phyloP scores from a whole-genome alignment of 164 flowering plant genomes.

The Euptelea pleiosperma region DNA sequence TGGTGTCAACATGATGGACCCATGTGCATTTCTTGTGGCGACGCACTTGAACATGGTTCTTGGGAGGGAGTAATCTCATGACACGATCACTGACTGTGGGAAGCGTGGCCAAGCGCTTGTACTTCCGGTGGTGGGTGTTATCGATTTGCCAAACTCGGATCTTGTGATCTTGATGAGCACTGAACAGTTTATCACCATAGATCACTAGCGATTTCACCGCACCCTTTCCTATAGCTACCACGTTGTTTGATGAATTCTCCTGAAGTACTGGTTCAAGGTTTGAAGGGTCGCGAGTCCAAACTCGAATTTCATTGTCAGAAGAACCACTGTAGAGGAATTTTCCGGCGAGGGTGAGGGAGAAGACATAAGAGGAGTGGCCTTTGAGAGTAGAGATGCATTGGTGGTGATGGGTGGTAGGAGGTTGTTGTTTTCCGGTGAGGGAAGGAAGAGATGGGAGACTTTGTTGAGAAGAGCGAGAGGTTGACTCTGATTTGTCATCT shows the following conservation, averaged over 20 bases:
- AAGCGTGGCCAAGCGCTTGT: conserved; percentile 54
- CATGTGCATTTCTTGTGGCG: conserved; percentile 75
- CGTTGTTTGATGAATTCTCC: conserved; percentile 14
- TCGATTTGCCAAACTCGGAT: conserved; percentile 76
- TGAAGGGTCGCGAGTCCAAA: conserved; percentile 30
- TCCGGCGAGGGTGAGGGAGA: conserved; percentile 50
- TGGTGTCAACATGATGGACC: conserved; percentile 82
- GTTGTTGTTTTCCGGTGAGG: conserved; percentile 29
- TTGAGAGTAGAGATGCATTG: conserved; percentile 50
- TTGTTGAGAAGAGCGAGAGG: conserved; percentile 49
- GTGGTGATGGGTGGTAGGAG: conserved; percentile 25
- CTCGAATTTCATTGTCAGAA: conserved; percentile 41
- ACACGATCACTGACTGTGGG: conserved; percentile 75
- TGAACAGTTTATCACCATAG: conserved; percentile 46
- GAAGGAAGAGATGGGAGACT: conserved; percentile 69
- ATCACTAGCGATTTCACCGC: conserved; percentile 69
- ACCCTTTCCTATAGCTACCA: conserved; percentile 44
- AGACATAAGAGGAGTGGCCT: conserved; percentile 56
- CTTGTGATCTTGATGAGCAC: conserved; percentile 83
- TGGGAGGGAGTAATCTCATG: conserved; percentile 39
- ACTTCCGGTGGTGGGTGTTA: conserved; percentile 18
- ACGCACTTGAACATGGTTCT: conserved; percentile 60
- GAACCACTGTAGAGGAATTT: conserved; percentile 60
- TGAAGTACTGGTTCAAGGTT: conserved; percentile 9
- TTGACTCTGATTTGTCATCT: conserved; percentile 24